Base-by-base conservation (phyloP, 139 green algal species). In the Chlorella sorokiniana region DNA sequence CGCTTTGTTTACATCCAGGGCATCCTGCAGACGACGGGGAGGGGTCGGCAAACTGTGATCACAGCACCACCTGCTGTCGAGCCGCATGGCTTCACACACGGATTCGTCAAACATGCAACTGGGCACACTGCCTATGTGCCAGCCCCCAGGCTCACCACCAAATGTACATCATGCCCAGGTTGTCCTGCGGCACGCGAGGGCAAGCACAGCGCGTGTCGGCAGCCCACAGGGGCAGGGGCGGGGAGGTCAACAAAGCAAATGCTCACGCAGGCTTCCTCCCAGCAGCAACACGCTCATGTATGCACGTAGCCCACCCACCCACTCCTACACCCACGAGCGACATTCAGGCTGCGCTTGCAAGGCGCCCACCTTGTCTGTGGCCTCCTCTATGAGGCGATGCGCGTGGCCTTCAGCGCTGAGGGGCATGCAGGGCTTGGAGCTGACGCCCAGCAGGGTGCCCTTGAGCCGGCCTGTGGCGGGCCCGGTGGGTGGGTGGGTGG, bases 321-420 rank as follows among this genome's bases (percentile, higher is more conserved):
- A n/a, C n/a, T n/a, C n/a, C n/a, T n/a, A n/a, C n/a, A n/a, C n/a
- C n/a, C n/a, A n/a, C n/a, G n/a, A n/a, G n/a, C n/a, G n/a, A n/a
- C n/a, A n/a, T n/a, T n/a, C 62, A 99, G 86, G 82, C 97, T 98
- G 33, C 97, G 90, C 48, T n/a, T n/a, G n/a, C n/a, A n/a, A n/a
- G n/a, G n/a, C n/a, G n/a, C n/a, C n/a, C n/a, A n/a, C n/a, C n/a
- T 94, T 93, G 70, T 92, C 89, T 8, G 70, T 90, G 23, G 96
- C 96, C 83, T 99, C 95, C 25, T 81, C 80, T 9, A 99, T 97
- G 64, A 99, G 90, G 3, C 94, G 84, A 25, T 94, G 90, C 38
- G 88, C 95, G 59, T 99, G 96, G 1, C 96, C 96, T 81, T 98
- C 91, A 72, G 89, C 83, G 9, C 83, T 93, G 38, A 98, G 87